A percentile compares a stretch with the other conserved stretches of the same genome.
Conservation (phyloP, 2,329 filamentous ascomycete species). For the Passalora sequoiae region DNA sequence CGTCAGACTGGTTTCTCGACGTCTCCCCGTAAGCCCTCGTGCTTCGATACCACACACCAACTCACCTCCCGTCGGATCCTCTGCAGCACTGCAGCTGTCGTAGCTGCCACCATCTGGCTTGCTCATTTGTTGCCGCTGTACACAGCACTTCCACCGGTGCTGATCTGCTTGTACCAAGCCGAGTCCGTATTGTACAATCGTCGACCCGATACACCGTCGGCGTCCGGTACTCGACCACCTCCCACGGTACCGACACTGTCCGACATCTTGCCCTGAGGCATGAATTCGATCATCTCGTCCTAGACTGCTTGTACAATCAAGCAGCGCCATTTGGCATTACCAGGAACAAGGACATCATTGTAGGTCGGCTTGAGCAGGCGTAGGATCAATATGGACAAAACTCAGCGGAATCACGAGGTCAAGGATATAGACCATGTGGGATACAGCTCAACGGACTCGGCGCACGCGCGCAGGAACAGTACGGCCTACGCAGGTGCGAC, state of each 20-base stretch:
- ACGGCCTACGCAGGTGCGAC: constrained; percentile 14
- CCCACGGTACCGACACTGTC: constrained; percentile 7
- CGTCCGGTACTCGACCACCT: constrained; percentile 8
- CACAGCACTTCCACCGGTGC: background rate
- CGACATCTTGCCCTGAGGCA: constrained; percentile 9
- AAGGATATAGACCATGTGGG: constrained; percentile 15
- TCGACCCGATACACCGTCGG: constrained; percentile 1
- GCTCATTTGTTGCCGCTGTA: background rate
- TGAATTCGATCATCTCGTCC: constrained; percentile 5
- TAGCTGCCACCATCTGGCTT: constrained; percentile 8
- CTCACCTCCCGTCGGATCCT: constrained; percentile 3
- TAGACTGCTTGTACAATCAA: constrained; percentile 10
- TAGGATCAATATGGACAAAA: constrained; percentile 13
- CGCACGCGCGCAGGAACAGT: constrained; percentile 17
- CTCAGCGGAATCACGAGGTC: constrained; percentile 17
- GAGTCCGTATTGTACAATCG: no score
- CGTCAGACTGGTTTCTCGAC: constrained; percentile 2
- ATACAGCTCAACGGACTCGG: constrained; percentile 12
- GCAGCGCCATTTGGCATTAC: background rate
- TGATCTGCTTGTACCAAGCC: constrained; percentile 1
- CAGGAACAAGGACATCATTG: background rate
- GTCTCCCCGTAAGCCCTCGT: constrained; percentile 5
- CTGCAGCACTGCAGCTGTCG: constrained; percentile 9
- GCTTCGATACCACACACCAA: background rate
- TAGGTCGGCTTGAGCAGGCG: background rate